Conservation (phyloP, 2,329 filamentous ascomycete genomes). For the Berkeleyomyces basicola region DNA sequence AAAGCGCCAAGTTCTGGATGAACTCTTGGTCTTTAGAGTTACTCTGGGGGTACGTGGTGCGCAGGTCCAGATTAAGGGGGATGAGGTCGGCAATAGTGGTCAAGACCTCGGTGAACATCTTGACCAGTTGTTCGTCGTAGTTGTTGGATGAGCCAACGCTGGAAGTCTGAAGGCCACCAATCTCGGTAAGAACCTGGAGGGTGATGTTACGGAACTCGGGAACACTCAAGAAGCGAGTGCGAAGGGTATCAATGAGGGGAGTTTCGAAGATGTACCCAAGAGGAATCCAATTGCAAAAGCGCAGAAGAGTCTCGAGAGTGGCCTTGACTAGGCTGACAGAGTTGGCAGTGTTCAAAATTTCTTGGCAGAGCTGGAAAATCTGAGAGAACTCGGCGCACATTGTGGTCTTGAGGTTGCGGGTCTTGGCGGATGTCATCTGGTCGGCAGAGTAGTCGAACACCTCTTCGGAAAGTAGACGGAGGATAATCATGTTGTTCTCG, state of each 20-base stretch:
- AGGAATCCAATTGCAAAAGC: constrained; percentile 98
- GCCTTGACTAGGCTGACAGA: constrained; percentile 83
- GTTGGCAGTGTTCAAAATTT: constrained; percentile 80
- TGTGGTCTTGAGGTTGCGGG: constrained; percentile 87
- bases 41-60: constrained; percentile 77
- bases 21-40: constrained; percentile 94
- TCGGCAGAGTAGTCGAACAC: constrained; percentile 98
- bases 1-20: constrained; percentile 88
- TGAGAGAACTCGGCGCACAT: constrained; percentile 99
- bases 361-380: constrained; percentile 94
- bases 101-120: constrained; percentile 96
- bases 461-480: constrained; percentile 88
- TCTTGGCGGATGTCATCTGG: constrained; percentile 98
- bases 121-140: constrained; percentile 89
- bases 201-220: constrained; percentile 96
- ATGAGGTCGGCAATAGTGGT: constrained; percentile 89
- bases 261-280: constrained; percentile 98
- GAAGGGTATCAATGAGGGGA: constrained; percentile 81
- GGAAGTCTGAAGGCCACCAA: constrained; percentile 80
- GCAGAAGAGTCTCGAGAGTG: constrained; percentile 87
- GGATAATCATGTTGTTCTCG: constrained; percentile 99
- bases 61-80: constrained; percentile 75
- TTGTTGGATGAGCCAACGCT: constrained; percentile 47
- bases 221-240: constrained; percentile 79
- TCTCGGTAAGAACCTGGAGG: constrained; percentile 91